Conservation (phyloP, 2,329 filamentous ascomycete species). For the Alternaria atra region DNA sequence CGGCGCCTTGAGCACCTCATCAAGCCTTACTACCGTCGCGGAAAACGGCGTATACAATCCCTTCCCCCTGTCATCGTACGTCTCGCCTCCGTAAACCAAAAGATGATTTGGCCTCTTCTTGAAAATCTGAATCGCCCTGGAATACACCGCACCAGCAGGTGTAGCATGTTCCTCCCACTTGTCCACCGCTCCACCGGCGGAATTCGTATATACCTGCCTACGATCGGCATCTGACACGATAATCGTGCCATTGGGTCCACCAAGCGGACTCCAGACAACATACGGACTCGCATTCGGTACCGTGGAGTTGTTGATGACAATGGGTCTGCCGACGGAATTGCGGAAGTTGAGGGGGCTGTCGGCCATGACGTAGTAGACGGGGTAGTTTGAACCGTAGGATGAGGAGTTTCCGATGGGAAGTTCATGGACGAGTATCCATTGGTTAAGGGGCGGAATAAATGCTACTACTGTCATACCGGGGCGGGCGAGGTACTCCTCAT, state of each 20-base stretch:
- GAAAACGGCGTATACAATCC: slow-evolving; percentile 22
- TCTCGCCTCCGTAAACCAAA: slow-evolving; percentile 30
- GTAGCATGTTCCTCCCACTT: slow-evolving; percentile 32
- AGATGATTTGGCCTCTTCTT: slow-evolving; percentile 24
- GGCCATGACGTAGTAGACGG: slow-evolving; percentile 34
- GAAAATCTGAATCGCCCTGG: slow-evolving; percentile 29
- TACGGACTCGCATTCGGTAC: slow-evolving; percentile 31
- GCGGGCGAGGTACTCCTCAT: slow-evolving; percentile 27
- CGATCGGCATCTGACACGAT: slow-evolving; percentile 29
- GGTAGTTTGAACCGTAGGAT: slow-evolving; percentile 28
- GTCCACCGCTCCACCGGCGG: slow-evolving; percentile 21
- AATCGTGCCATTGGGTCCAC: slow-evolving; percentile 33
- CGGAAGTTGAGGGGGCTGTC: slow-evolving; percentile 29
- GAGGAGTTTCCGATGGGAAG: slow-evolving; percentile 25
- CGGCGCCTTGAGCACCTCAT: slow-evolving; percentile 5
- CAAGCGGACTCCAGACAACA: slow-evolving; percentile 33
- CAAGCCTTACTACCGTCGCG: slow-evolving; percentile 22
- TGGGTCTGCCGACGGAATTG: slow-evolving; percentile 20
- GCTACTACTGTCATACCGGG: slow-evolving; percentile 36
- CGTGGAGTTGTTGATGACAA: slow-evolving; percentile 28
- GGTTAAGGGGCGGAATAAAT: slow-evolving; percentile 28
- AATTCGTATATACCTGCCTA: slow-evolving; percentile 30
- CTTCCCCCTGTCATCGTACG: slow-evolving; percentile 20
- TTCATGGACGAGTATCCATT: slow-evolving; percentile 38
- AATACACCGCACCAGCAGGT: slow-evolving; percentile 30